Percentiles rank a stretch among this genome's conserved stretches.
These are phyloP conservation scores for Rubia occidens DNA, from an alignment of 305 asterid genomes.

Conservation along the genomic window DNA sequence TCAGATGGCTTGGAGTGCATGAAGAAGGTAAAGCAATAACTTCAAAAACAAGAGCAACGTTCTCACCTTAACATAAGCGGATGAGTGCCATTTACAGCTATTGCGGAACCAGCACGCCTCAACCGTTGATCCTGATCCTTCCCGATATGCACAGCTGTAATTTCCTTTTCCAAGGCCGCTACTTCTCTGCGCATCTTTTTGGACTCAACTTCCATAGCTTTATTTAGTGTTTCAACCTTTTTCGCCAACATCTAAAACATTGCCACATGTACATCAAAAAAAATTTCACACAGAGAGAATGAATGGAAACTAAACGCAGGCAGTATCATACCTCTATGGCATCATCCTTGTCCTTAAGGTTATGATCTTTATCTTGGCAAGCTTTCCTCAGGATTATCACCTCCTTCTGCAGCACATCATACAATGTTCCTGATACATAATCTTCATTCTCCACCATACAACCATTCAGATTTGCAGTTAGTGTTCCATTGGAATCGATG, in stretches of 20 bases:
- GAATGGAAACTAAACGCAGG: conserved; percentile 3
- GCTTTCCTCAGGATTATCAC: conserved; percentile 57
- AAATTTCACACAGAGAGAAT: neutral
- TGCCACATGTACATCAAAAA: too few species aligned
- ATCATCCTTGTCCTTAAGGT: conserved; percentile 72
- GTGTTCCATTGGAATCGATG: conserved; percentile 30
- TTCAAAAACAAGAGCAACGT: neutral
- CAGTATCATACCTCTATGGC: conserved; percentile 66
- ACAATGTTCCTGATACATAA: conserved; percentile 60
- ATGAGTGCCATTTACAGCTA: conserved; percentile 41
- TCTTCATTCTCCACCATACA: conserved; percentile 45
- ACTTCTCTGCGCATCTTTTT: conserved; percentile 82
- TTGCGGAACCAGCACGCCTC: conserved; percentile 38
- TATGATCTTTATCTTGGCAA: conserved; percentile 70
- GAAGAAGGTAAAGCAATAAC: neutral
- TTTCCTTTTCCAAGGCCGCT: conserved; percentile 72
- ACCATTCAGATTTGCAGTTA: conserved; percentile 35
- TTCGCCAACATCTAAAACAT: conserved; percentile 64
- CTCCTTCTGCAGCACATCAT: conserved; percentile 88
- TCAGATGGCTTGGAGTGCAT: neutral
- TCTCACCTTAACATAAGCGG: conserved; percentile 40
- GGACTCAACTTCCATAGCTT: conserved; percentile 82
- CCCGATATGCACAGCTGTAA: conserved; percentile 48
- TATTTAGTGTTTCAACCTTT: conserved; percentile 66
- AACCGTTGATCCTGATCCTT: conserved; percentile 57